Conservation (phyloP, 495 filamentous ascomycete species). For the Penicillium dipodomyicola region DNA sequence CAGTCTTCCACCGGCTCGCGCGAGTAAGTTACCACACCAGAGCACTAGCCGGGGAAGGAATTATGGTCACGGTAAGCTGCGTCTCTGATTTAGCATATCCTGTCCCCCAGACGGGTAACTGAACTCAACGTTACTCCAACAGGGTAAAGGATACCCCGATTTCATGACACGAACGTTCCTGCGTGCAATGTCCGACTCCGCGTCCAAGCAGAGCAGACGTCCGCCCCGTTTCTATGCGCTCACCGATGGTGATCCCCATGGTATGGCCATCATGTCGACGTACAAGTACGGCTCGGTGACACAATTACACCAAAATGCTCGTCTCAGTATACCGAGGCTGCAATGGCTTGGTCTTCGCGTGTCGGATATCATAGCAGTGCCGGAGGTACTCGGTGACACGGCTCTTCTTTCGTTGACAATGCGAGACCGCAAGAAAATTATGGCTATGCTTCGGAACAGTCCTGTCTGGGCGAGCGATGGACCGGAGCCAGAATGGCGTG, state of each 20-base stretch:
- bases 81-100: background rate
- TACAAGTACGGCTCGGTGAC: constrained; percentile 81
- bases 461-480: constrained; percentile 48
- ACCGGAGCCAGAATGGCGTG: constrained; percentile 52
- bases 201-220: constrained; percentile 13
- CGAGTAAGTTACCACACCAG: constrained; percentile 51
- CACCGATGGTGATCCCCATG: constrained; percentile 85
- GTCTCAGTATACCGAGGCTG: constrained; percentile 55
- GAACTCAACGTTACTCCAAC: background rate
- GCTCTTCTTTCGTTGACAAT: constrained; percentile 54
- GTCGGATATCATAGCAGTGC: constrained; percentile 49
- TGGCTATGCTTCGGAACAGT: constrained; percentile 58
- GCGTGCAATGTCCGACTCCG: constrained; percentile 32
- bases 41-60: constrained; percentile 52
- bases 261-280: constrained; percentile 78
- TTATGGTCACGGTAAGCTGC: constrained; percentile 65
- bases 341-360: constrained; percentile 74
- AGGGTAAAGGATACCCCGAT: constrained; percentile 92
- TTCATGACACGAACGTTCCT: constrained; percentile 71
- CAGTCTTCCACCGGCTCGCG: constrained; percentile 72
- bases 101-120: background rate
- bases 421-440: constrained; percentile 66
- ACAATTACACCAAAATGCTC: constrained; percentile 66
- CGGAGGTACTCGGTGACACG: constrained; percentile 28
- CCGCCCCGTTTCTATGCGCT: constrained; percentile 60